These are phyloP conservation scores for Penicillium herquei DNA, from an alignment of 495 filamentous ascomycete species.

Conservation along the genomic window DNA sequence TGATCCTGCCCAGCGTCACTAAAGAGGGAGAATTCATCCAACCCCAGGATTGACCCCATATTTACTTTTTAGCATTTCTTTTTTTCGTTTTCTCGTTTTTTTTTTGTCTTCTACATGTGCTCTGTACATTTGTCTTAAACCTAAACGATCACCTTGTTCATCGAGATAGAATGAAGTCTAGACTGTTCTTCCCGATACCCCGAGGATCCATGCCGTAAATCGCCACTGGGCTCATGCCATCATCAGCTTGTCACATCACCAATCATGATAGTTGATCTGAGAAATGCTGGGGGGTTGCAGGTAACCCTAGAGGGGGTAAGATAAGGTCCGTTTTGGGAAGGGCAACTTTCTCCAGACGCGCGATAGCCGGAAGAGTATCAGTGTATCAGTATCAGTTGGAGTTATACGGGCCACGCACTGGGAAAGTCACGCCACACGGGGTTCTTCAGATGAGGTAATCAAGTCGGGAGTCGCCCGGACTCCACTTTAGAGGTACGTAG, in stretches of 20 bases:
- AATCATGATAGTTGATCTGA: background rate
- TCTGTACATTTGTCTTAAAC: background rate
- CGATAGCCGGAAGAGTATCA: slow-evolving; percentile 25
- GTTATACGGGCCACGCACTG: slow-evolving; percentile 19
- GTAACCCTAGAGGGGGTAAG: background rate
- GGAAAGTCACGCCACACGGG: slow-evolving; percentile 23
- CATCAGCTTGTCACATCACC: background rate
- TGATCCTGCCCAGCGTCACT: slow-evolving; percentile 15
- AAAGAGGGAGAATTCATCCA: background rate
- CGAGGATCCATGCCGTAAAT: background rate
- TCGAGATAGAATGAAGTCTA: background rate
- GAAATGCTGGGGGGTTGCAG: too few relatives aligned
- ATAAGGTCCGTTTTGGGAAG: slow-evolving; percentile 4
- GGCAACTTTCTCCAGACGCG: slow-evolving; percentile 22
- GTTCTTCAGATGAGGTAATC: slow-evolving; percentile 26
- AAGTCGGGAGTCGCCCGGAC: slow-evolving; percentile 19
- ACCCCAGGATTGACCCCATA: slow-evolving; percentile 1
- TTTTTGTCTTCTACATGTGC: background rate
- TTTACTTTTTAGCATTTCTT: too few relatives aligned
- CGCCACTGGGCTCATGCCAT: background rate
- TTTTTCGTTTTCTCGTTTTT: background rate
- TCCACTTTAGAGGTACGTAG: slow-evolving; percentile 20
- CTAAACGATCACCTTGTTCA: background rate
- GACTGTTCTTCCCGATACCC: slow-evolving; percentile 7
- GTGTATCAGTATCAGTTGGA: slow-evolving; percentile 4